Evolutionary conservation across 495 filamentous ascomycete genomes (phyloP).

Genomic region (Lineolata rhizophorae): DNA sequence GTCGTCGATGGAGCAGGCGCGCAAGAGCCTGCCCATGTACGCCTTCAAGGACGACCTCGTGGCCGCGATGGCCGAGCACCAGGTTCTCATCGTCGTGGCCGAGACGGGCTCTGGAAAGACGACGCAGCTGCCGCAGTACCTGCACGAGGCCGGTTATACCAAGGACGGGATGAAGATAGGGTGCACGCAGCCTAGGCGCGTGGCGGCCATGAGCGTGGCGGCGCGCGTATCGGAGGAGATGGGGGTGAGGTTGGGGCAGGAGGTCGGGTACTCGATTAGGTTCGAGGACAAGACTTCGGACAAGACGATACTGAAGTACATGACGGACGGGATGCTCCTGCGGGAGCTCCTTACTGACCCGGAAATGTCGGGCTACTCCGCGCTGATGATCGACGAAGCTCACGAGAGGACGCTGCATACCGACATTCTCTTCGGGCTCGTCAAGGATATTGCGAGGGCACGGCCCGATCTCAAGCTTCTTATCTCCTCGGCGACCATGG

Average conservation of each 20-base stretch:
- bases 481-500: conserved; percentile 88
- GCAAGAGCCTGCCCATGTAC: conserved; percentile 82
- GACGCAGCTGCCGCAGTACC: conserved; percentile 20
- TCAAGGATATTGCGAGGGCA: conserved; percentile 78
- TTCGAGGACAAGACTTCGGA: conserved; percentile 90
- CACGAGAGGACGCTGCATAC: conserved; percentile 86
- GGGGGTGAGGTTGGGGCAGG: conserved; percentile 73
- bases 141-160: conserved; percentile 20
- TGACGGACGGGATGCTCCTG: conserved; percentile 95
- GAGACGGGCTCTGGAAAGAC: conserved; percentile 22
- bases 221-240: conserved; percentile 88
- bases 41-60: conserved; percentile 32
- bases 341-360: conserved; percentile 85
- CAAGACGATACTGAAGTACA: conserved; percentile 87
- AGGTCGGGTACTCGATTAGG: conserved; percentile 88
- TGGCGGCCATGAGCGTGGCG: conserved; percentile 91
- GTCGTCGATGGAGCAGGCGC: conserved; percentile 67
- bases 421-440: conserved; percentile 72
- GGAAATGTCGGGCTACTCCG: conserved; percentile 62
- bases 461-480: conserved; percentile 77
- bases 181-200: conserved; percentile 79
- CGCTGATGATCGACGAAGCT: conserved; percentile 84
- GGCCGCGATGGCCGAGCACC: conserved; percentile 16
- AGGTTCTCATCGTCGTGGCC: conserved; percentile 18
- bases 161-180: conserved; percentile 38